These are phyloP conservation scores for Vaccinium vitisidaea DNA, from an alignment of 148 eudicot species.

Conservation along the genomic window DNA sequence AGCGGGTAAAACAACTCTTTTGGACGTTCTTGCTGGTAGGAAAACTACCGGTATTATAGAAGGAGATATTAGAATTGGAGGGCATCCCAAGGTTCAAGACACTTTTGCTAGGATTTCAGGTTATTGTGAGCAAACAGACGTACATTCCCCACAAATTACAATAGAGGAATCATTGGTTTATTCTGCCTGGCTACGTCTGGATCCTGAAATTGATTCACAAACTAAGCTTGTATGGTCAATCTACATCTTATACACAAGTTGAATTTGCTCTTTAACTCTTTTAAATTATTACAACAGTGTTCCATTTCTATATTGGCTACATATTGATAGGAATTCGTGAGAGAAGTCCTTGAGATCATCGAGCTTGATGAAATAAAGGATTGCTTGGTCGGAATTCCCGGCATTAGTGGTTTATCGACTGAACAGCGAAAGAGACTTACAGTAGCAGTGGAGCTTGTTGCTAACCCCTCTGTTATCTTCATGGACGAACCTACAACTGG, in stretches of 20 bases:
- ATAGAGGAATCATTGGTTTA: slow-evolving; percentile 69
- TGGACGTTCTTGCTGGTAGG: slow-evolving; percentile 83
- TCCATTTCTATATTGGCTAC: neutral
- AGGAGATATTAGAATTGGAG: slow-evolving; percentile 73
- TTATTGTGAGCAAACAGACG: slow-evolving; percentile 83
- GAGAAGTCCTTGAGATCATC: slow-evolving; percentile 65
- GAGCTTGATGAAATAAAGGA: slow-evolving; percentile 69
- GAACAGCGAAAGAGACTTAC: slow-evolving; percentile 85
- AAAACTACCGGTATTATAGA: slow-evolving; percentile 70
- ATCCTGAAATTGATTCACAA: slow-evolving; percentile 55
- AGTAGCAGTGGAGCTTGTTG: slow-evolving; percentile 80
- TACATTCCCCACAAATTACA: slow-evolving; percentile 80
- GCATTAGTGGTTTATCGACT: slow-evolving; percentile 64
- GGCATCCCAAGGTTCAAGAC: slow-evolving; percentile 65
- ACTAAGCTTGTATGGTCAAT: slow-evolving; percentile 46
- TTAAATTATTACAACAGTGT: neutral
- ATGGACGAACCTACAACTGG: slow-evolving; percentile 94
- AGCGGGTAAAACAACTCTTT: slow-evolving; percentile 88
- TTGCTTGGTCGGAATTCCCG: slow-evolving; percentile 61
- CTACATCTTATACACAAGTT: neutral
- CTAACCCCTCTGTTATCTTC: slow-evolving; percentile 81
- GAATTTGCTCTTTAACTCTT: neutral
- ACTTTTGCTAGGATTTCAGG: slow-evolving; percentile 79
- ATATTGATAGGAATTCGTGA: slow-evolving; percentile 54
- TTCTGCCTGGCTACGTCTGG: slow-evolving; percentile 86